phyloP scores from a whole-genome alignment of 192 early-diverging fungal genomes.

The Podila epigama region DNA sequence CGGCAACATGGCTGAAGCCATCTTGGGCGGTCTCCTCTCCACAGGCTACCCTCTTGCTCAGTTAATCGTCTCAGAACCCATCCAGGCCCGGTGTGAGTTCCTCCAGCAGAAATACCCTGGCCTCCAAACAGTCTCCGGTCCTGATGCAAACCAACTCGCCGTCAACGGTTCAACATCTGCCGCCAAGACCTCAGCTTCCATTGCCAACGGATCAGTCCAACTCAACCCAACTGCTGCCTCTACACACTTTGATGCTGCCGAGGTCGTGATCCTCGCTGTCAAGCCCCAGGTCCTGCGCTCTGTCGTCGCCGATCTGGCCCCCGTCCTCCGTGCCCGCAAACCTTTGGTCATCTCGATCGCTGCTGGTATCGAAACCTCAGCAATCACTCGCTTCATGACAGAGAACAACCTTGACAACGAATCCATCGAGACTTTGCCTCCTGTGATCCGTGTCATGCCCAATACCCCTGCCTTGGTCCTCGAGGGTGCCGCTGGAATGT shows the following conservation, averaged over 20 bases:
- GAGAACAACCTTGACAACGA: neutral
- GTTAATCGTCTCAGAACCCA: conserved; percentile 85
- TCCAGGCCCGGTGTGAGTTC: conserved; percentile 67
- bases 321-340: conserved; percentile 56
- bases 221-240: conserved; percentile 36
- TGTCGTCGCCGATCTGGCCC: conserved; percentile 71
- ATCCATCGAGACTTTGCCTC: conserved; percentile 9
- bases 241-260: conserved; percentile 44
- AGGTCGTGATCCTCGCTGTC: conserved; percentile 87
- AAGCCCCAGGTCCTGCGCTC: conserved; percentile 89
- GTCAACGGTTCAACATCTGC: conserved; percentile 22
- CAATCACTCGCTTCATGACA: conserved; percentile 79
- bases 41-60: conserved; percentile 75
- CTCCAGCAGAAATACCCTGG: conserved; percentile 70
- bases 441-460: conserved; percentile 93
- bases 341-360: conserved; percentile 89
- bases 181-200: conserved; percentile 59
- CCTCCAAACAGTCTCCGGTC: conserved; percentile 50
- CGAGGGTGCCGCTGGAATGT: conserved; percentile 91
- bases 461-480: conserved; percentile 91
- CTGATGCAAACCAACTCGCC: conserved; percentile 29
- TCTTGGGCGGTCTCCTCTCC: conserved; percentile 88
- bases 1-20: conserved; percentile 96
- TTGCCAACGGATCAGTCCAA: conserved; percentile 56
- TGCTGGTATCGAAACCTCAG: conserved; percentile 83